A percentile compares a stretch with the other conserved stretches of the same genome.
phyloP scores from a whole-genome alignment of 108 stramenopile genomes.

The Discostella pseudostelligera region DNA sequence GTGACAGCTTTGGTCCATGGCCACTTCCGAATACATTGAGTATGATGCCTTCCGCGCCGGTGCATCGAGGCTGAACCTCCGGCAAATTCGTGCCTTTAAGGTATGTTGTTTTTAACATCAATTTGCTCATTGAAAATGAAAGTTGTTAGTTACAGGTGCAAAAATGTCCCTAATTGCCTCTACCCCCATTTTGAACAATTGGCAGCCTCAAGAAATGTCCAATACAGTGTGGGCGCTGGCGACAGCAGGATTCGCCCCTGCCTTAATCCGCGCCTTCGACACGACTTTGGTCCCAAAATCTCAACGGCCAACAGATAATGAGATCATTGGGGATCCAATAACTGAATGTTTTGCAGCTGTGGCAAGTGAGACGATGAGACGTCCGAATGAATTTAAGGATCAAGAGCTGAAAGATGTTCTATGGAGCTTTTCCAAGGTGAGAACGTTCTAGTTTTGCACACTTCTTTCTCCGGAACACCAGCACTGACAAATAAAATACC shows the following conservation, averaged over 20 bases:
- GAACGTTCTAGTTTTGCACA: neutral
- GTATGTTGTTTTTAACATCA: neutral
- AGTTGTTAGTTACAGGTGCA: too few relatives aligned
- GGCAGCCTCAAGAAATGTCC: slow-evolving; percentile 68
- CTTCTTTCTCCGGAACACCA: too few relatives aligned
- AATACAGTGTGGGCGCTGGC: slow-evolving; percentile 78
- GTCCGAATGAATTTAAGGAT: slow-evolving; percentile 74
- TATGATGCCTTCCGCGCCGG: slow-evolving; percentile 53
- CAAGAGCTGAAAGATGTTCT: slow-evolving; percentile 84
- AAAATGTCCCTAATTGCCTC: neutral
- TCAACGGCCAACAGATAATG: slow-evolving; percentile 32
- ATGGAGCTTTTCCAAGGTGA: slow-evolving; percentile 72
- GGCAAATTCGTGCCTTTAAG: slow-evolving; percentile 54
- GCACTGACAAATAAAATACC: too few relatives aligned
- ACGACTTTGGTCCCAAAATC: slow-evolving; percentile 56
- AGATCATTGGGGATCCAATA: slow-evolving; percentile 54
- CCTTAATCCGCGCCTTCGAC: slow-evolving; percentile 65
- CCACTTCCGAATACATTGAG: slow-evolving; percentile 62
- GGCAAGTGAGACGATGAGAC: slow-evolving; percentile 62
- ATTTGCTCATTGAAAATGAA: too few relatives aligned
- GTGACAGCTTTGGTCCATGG: slow-evolving; percentile 73
- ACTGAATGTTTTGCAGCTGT: slow-evolving; percentile 60
- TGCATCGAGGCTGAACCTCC: slow-evolving; percentile 50
- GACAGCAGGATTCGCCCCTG: slow-evolving; percentile 59
- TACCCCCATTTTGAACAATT: neutral